These are phyloP conservation scores for Eucommia ulmoides DNA, from an alignment of 257 asterid genomes.

Conservation along the genomic window DNA sequence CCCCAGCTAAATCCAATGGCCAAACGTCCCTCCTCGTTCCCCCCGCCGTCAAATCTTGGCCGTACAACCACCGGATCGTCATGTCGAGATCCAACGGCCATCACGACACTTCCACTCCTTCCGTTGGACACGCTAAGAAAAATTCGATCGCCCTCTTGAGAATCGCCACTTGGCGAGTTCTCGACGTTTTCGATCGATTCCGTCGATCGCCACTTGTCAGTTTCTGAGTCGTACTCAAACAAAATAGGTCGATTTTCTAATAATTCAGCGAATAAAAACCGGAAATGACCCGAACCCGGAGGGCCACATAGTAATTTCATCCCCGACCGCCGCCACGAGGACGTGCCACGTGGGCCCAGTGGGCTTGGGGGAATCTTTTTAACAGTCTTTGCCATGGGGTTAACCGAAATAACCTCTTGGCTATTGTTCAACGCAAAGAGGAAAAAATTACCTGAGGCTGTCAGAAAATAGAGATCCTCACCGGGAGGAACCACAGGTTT, in stretches of 20 bases:
- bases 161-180: not conserved
- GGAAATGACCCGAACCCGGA: constrained; percentile 8
- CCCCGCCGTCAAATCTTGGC: constrained; percentile 16
- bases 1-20: constrained; percentile 19
- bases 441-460: constrained; percentile 29
- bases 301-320: constrained; percentile 26
- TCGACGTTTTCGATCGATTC: constrained; percentile 10
- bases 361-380: constrained; percentile 19
- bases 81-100: constrained; percentile 6
- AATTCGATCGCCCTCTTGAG: not conserved
- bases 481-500: constrained; percentile 28
- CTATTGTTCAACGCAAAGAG: constrained; percentile 29
- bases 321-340: constrained; percentile 32
- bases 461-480: constrained; percentile 29
- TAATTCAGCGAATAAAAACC: constrained; percentile 27
- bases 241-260: constrained; percentile 12
- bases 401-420: constrained; percentile 28
- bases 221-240: constrained; percentile 23
- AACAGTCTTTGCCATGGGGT: constrained; percentile 19
- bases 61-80: constrained; percentile 13
- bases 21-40: constrained; percentile 1
- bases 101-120: constrained; percentile 17
- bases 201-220: constrained; percentile 15
- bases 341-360: constrained; percentile 36
- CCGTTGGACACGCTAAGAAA: constrained; percentile 27